These are phyloP conservation scores for Mayamaea pseudoterrestris DNA, from an alignment of 108 stramenopile species.

Conservation along the genomic window DNA sequence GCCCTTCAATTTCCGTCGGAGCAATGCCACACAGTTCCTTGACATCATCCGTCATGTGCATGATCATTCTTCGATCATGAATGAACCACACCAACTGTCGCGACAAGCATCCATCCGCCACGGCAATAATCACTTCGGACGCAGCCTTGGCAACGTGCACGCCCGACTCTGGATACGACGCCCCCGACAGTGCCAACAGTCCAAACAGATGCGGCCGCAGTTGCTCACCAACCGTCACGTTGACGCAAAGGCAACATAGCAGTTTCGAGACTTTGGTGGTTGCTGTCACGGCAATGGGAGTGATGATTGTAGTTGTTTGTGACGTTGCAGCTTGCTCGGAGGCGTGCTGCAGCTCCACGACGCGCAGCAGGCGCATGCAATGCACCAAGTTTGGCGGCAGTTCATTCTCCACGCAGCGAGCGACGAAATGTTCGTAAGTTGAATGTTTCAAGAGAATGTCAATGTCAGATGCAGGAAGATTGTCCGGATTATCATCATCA, in stretches of 20 bases:
- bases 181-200: slow-evolving; percentile 75
- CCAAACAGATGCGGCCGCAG: slow-evolving; percentile 88
- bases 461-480: slow-evolving; percentile 29
- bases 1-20: neutral
- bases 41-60: slow-evolving; percentile 91
- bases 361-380: slow-evolving; percentile 83
- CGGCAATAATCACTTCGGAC: slow-evolving; percentile 72
- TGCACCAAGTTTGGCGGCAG: slow-evolving; percentile 92
- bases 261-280: slow-evolving; percentile 69
- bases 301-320: slow-evolving; percentile 5
- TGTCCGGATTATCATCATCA: neutral
- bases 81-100: slow-evolving; percentile 83
- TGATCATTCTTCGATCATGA: slow-evolving; percentile 86
- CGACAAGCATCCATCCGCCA: slow-evolving; percentile 63
- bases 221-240: slow-evolving; percentile 81
- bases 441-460: slow-evolving; percentile 56
- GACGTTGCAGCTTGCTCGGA: slow-evolving; percentile 16
- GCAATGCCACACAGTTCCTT: slow-evolving; percentile 77
- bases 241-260: slow-evolving; percentile 71
- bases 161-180: slow-evolving; percentile 73
- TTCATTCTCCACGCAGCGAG: slow-evolving; percentile 87
- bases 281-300: slow-evolving; percentile 26
- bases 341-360: slow-evolving; percentile 87
- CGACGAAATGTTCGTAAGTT: slow-evolving; percentile 65
- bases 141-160: slow-evolving; percentile 83